Conservation (phyloP, 2,329 filamentous ascomycete species). For the Diaporthe nobilis region DNA sequence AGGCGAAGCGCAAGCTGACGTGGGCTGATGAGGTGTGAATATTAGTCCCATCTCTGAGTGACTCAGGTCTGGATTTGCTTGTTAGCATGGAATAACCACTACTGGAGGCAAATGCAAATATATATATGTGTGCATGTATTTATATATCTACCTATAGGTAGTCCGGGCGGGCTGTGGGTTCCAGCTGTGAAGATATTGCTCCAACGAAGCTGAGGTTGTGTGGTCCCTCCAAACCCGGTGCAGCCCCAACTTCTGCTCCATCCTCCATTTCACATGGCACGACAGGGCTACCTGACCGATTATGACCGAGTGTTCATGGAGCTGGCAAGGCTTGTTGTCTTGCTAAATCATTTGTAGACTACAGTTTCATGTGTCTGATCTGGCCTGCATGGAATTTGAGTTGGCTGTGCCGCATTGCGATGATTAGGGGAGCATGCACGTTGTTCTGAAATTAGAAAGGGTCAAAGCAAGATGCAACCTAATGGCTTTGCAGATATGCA, state of each 20-base stretch:
- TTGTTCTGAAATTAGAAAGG: conserved; percentile 13
- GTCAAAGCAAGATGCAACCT: conserved; percentile 19
- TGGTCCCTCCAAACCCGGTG: not conserved
- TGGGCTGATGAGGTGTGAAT: conserved; percentile 4
- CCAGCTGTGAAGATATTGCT: not conserved
- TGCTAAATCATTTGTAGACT: not conserved
- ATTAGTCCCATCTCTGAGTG: not conserved
- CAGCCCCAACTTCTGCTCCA: not conserved
- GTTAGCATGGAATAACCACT: not conserved
- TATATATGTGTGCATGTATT: too few relatives aligned
- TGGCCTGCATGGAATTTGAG: not conserved
- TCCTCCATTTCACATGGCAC: not conserved
- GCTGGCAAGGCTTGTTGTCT: not conserved
- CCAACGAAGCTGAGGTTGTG: not conserved
- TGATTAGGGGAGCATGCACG: not conserved
- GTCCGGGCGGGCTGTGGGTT: not conserved
- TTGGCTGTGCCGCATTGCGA: not conserved
- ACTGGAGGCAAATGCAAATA: not conserved
- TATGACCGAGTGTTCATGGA: too few relatives aligned
- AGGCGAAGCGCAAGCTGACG: conserved; percentile 4
- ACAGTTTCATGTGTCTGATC: not conserved
- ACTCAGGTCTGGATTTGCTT: not conserved
- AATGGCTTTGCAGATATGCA: not conserved
- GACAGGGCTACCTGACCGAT: not conserved
- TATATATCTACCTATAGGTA: not conserved